Evolutionary conservation across 2,329 filamentous ascomycete genomes (phyloP), one percentile per base, ranked within the genome.

Genomic region (Alternaria panax): DNA sequence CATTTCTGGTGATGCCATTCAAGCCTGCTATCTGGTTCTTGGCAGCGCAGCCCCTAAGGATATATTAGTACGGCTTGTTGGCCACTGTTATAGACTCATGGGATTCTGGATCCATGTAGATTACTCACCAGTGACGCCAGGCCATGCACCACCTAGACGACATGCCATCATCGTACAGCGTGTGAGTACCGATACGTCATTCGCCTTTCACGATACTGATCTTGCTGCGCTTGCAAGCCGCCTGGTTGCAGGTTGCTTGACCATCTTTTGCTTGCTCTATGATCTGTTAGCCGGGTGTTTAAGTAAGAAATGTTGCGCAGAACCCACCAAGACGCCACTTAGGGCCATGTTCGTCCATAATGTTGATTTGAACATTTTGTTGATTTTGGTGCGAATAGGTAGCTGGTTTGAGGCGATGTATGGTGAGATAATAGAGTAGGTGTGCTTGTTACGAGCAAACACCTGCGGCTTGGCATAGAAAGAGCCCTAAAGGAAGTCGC

Each of bases 71-170:
- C 3, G 24, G n/a, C 1, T 11, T 16, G 1, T n/a, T 12, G 14
- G 4, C 24, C 16, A 22, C 20, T 20, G 3, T 4, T 12, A 12
- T 6, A 12, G 14, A 14, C 25, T 7, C 16, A 22, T 28, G 7
- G 18, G 24, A 24, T 11, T 24, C 7, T 25, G 7, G 36, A 52
- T 24, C 36, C 25, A 14, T 28, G 6, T 16, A 28, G 30, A 5
- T 34, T 2, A 72, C 85, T 77, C 82, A 95, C 93, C 93, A 97
- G 78, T 97, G 93, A 74, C 90, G 90, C 89, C 90, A 97, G 54
- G 58, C 64, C 56, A 63, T 62, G 28, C 81, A 77, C 86, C 87
- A 95, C 68, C 83, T 84, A 46, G 85, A 86, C 71, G 87, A 83
- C 2, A 79, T 76, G 1, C 78, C 59, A 56, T 87, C 83, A 9